Evolutionary conservation across 371 early-diverging fungal species (phyloP).

Genomic region (Ordospora colligata): DNA sequence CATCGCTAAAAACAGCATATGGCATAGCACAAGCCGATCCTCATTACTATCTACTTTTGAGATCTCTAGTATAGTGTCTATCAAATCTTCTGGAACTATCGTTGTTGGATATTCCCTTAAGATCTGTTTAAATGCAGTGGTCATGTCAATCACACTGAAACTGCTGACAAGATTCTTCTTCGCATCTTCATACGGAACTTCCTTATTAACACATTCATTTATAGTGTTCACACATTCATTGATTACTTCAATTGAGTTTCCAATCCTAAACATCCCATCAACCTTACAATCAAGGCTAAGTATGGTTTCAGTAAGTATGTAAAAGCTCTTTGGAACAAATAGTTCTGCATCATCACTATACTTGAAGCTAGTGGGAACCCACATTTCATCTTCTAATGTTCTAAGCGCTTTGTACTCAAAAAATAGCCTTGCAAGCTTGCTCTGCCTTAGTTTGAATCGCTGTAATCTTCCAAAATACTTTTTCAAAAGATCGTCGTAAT

Average conservation of each 20-base stretch:
- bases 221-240: slow-evolving; percentile 23
- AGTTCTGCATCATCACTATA: slow-evolving; percentile 28
- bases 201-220: neutral
- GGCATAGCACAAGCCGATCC: slow-evolving; percentile 27
- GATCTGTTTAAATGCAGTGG: slow-evolving; percentile 39
- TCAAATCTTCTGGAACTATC: slow-evolving; percentile 35
- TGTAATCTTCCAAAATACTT: slow-evolving; percentile 10
- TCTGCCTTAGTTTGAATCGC: neutral
- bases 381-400: neutral
- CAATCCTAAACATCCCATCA: slow-evolving; percentile 49
- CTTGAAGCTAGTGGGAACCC: slow-evolving; percentile 5
- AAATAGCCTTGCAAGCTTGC: neutral
- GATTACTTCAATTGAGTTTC: slow-evolving; percentile 11
- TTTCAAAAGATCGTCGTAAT: neutral
- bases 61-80: slow-evolving; percentile 29
- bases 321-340: slow-evolving; percentile 36
- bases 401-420: neutral
- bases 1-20: slow-evolving; percentile 26
- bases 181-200: slow-evolving; percentile 4
- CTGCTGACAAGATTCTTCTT: slow-evolving; percentile 20
- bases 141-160: slow-evolving; percentile 44
- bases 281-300: slow-evolving; percentile 25
- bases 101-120: slow-evolving; percentile 30
- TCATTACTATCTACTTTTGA: slow-evolving; percentile 13
- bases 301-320: slow-evolving; percentile 33